Percentiles rank a stretch among this genome's conserved stretches.
phyloP scores from a whole-genome alignment of 2,329 filamentous ascomycete genomes.

The Cercospora canescens region DNA sequence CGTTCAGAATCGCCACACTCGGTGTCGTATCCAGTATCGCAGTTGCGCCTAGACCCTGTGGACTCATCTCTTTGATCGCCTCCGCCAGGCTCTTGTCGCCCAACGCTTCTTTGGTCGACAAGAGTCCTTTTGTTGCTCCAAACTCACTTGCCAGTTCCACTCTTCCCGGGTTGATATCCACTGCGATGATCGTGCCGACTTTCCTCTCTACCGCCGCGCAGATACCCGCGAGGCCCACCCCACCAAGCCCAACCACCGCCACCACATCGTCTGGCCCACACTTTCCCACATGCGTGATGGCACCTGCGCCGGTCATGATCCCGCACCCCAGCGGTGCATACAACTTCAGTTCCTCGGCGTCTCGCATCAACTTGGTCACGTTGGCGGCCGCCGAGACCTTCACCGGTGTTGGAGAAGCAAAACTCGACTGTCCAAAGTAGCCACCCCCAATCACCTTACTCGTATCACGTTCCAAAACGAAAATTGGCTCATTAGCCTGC shows the following conservation, averaged over 20 bases:
- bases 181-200: constrained; percentile 43
- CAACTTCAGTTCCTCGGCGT: constrained; percentile 32
- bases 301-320: constrained; percentile 46
- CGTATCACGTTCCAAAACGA: constrained; percentile 21
- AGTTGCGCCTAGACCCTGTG: constrained; percentile 38
- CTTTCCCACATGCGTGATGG: constrained; percentile 41
- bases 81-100: constrained; percentile 6
- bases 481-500: constrained; percentile 24
- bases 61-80: constrained; percentile 25
- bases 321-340: constrained; percentile 47
- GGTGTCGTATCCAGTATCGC: constrained; percentile 52
- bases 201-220: constrained; percentile 39
- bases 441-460: constrained; percentile 27
- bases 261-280: constrained; percentile 32
- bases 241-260: constrained; percentile 43
- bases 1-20: constrained; percentile 39
- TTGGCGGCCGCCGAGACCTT: constrained; percentile 33
- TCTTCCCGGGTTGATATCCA: constrained; percentile 46
- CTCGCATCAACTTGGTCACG: constrained; percentile 21
- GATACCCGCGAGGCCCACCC: constrained; percentile 43
- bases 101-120: constrained; percentile 17
- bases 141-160: constrained; percentile 46
- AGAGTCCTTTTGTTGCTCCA: constrained; percentile 42
- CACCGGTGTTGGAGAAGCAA: constrained; percentile 35
- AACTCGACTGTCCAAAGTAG: constrained; percentile 44